phyloP scores from a whole-genome alignment of 768 basidiomycete species.

The Termitomyces heimii region DNA sequence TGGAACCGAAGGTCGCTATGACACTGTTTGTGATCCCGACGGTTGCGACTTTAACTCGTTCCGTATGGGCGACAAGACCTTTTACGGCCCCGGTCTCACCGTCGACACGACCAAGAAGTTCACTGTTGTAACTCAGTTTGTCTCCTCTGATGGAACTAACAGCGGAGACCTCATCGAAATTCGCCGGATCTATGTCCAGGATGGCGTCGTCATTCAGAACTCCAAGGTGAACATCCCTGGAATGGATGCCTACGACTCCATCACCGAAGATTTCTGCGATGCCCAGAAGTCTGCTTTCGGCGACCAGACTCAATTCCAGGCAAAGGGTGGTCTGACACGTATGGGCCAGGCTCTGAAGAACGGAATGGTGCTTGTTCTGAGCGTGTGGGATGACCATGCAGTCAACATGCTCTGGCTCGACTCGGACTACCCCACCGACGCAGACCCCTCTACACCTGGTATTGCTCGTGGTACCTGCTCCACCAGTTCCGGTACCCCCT shows the following conservation, averaged over 20 bases:
- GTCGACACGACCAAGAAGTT: conserved; percentile 45
- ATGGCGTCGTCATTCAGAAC: too few relatives aligned
- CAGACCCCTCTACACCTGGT: conserved; percentile 15
- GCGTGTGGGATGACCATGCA: conserved; percentile 38
- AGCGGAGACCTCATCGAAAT: too few relatives aligned
- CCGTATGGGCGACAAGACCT: too few relatives aligned
- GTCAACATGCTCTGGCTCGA: conserved; percentile 23
- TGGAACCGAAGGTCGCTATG: conserved; percentile 25
- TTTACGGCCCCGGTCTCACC: too few relatives aligned
- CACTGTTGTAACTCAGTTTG: conserved; percentile 56
- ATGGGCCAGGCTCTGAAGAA: conserved; percentile 28
- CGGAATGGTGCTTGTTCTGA: conserved; percentile 38
- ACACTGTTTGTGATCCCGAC: too few relatives aligned
- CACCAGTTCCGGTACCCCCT: conserved; percentile 29
- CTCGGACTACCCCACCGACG: conserved; percentile 23
- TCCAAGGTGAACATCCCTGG: conserved; percentile 33
- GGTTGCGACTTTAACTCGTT: too few relatives aligned
- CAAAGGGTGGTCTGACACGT: conserved; percentile 34
- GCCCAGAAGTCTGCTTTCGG: conserved; percentile 38
- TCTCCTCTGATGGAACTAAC: conserved; percentile 38
- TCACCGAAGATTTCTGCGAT: conserved; percentile 6
- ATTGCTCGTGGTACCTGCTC: conserved; percentile 30
- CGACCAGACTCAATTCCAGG: conserved; percentile 36
- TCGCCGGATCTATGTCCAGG: conserved; percentile 11
- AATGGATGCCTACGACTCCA: conserved; percentile 22